Percentiles rank a stretch among this genome's conserved stretches.
Evolutionary conservation across 441 rosid species (phyloP).

Genomic region (Populus hybrid): DNA sequence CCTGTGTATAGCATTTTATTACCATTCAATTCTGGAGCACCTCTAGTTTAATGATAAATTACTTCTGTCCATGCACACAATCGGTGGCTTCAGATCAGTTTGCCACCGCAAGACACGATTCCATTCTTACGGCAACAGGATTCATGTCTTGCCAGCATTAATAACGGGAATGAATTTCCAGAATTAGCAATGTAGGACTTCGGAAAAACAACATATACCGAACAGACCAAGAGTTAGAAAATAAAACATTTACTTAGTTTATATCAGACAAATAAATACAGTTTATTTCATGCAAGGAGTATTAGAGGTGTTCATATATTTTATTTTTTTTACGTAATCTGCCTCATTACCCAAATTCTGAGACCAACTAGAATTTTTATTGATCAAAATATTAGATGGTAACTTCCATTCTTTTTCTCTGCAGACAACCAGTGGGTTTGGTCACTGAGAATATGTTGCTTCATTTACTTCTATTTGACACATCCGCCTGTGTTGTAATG

Average conservation of each 20-base stretch:
- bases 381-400: no score
- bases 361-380: no score
- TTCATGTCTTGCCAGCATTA: slow-evolving; percentile 15
- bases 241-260: no score
- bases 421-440: background rate
- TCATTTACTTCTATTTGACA: slow-evolving; percentile 14
- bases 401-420: no score
- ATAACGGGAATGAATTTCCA: slow-evolving; percentile 16
- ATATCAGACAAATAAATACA: no score
- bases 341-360: no score
- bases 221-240: background rate
- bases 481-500: background rate
- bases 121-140: background rate
- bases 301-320: no score
- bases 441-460: background rate
- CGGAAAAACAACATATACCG: slow-evolving; percentile 9
- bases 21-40: background rate
- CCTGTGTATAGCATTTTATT: background rate
- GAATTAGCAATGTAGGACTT: background rate
- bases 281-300: no score
- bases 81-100: background rate
- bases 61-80: background rate
- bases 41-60: background rate
- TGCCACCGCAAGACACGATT: background rate
- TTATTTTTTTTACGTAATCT: no score